phyloP scores from a whole-genome alignment of 306 rosid species.

The Arachis hypogaea region DNA sequence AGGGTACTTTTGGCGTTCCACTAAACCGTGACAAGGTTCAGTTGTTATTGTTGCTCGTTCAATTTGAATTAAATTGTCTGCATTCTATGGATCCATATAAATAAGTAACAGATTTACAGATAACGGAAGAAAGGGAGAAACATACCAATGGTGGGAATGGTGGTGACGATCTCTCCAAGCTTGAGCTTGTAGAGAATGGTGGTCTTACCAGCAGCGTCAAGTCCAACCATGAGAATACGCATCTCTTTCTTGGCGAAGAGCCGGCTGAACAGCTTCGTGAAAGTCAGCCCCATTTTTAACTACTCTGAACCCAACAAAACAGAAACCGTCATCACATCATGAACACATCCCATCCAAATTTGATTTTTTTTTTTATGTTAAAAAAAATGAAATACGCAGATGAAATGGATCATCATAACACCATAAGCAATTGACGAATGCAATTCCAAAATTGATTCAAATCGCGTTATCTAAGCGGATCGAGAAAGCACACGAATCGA shows the following conservation, averaged over 20 bases:
- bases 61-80: too few relatives aligned
- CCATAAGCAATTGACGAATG: not conserved
- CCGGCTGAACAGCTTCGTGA: constrained; percentile 90
- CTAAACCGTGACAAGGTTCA: too few relatives aligned
- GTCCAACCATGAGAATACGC: constrained; percentile 98
- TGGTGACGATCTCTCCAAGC: constrained; percentile 96
- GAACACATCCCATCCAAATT: constrained; percentile 13
- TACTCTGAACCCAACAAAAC: constrained; percentile 38
- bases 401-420: not conserved
- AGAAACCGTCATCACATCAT: constrained; percentile 7
- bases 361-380: not conserved
- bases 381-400: not conserved
- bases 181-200: constrained; percentile 93
- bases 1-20: too few relatives aligned
- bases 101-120: not conserved
- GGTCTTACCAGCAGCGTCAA: constrained; percentile 98
- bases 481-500: constrained; percentile 14
- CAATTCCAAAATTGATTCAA: constrained; percentile 19
- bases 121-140: not conserved
- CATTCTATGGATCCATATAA: not conserved
- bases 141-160: constrained; percentile 94
- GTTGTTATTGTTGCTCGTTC: too few relatives aligned
- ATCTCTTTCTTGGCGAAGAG: constrained; percentile 95
- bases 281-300: constrained; percentile 89
- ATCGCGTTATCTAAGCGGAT: constrained; percentile 44